These are phyloP conservation scores for Chlorociboria aeruginascens DNA, from an alignment of 495 filamentous ascomycete genomes.

Conservation along the genomic window DNA sequence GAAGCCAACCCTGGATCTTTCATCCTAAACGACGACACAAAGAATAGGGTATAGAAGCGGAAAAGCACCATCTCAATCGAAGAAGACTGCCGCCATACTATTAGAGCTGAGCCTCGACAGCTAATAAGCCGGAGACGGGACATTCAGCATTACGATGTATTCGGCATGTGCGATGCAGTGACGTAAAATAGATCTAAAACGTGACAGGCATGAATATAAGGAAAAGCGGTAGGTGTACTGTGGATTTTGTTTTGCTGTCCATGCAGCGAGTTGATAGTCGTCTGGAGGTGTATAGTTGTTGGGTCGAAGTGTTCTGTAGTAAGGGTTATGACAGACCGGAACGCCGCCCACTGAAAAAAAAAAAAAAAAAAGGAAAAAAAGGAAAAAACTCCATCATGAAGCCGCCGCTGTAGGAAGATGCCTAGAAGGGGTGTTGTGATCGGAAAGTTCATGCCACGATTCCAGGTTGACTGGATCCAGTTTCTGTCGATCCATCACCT, in stretches of 20 bases:
- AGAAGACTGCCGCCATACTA: conserved; percentile 11
- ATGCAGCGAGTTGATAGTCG: neutral
- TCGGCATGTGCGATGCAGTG: conserved; percentile 9
- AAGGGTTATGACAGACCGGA: conserved; percentile 1
- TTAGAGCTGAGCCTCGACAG: conserved; percentile 5
- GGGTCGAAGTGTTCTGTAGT: neutral
- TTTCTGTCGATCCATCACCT: conserved; percentile 56
- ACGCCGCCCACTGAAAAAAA: conserved; percentile 5
- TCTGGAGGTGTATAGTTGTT: neutral
- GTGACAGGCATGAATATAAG: conserved; percentile 13
- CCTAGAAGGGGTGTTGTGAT: neutral
- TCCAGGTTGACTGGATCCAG: conserved; percentile 29
- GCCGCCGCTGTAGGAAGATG: conserved; percentile 5
- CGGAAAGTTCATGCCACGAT: conserved; percentile 1
- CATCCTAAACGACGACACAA: conserved; percentile 15
- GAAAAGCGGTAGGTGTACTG: neutral
- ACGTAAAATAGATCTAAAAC: conserved; percentile 16
- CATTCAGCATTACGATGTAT: conserved; percentile 3
- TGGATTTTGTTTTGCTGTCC: neutral
- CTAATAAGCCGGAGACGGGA: conserved; percentile 9
- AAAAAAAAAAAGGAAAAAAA: neutral
- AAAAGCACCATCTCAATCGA: conserved; percentile 3
- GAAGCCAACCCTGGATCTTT: conserved; percentile 1
- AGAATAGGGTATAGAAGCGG: conserved; percentile 19
- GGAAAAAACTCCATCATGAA: conserved; percentile 17